Base-by-base conservation (phyloP, 768 basidiomycete species). In the Pulveroboletus frians region DNA sequence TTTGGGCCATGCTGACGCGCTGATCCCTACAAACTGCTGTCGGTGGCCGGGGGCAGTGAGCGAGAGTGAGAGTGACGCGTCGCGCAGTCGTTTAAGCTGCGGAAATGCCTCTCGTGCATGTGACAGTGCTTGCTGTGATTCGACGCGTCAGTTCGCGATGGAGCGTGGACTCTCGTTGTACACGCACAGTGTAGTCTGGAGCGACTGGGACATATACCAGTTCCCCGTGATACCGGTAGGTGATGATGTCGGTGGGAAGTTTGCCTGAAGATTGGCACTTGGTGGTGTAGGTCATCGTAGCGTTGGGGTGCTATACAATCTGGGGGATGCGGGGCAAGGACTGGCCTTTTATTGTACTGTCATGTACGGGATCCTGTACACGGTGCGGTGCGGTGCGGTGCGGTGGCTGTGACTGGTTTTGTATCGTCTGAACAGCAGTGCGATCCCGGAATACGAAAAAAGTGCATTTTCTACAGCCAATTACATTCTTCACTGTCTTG, bases 161-260 rank as follows among this genome's bases (percentile, higher is more conserved):
- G 17, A 15, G 5, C 5, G 18, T 18, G 26, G 1, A 23, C 18
- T 18, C 26, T 13, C 35, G n/a, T 39, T 39, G 32, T 31, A 18
- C 39, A 56, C 71, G 46, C 34, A 79, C 81, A 56, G 70, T 56
- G 48, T 78, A 79, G 38, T 64, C 60, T 29, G 60, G 45, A 9
- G 74, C 69, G 1, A 73, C 73, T 1, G 69, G 71, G 1, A 83
- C 80, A 39, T 78, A 81, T 14, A 81, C 76, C n/a, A 79, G 65
- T 23, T 71, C 57, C 8, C 65, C 59, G 0, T 69, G 59, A 5
- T 67, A 65, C 23, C 76, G 73, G 49, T 81, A 81, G 15, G 76
- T 80, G 50, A 82, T 63, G 45, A 81, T 69, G 34, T 80, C 76
- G 5, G 45, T 31, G 3, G 39, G 17, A 1, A 14, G 15, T 9